These are phyloP conservation scores for Lipomyces yamadae DNA, from an alignment of 805 yeast species.

Conservation along the genomic window DNA sequence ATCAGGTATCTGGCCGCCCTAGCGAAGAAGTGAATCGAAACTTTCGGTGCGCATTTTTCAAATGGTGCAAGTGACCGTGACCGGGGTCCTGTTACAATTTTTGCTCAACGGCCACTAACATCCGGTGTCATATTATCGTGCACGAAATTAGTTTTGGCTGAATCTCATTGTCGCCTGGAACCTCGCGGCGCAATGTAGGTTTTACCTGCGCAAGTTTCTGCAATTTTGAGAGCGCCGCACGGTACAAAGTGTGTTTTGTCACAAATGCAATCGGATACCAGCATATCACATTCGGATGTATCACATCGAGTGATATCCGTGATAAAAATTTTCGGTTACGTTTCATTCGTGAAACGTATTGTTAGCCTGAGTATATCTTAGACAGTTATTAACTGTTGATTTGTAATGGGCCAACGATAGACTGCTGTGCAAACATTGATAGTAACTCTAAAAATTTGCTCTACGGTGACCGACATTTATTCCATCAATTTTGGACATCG, in stretches of 20 bases:
- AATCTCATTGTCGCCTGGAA: not conserved
- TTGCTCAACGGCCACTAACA: not conserved
- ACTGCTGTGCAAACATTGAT: too few relatives aligned
- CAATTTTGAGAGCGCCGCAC: too few relatives aligned
- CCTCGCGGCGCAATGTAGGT: not conserved
- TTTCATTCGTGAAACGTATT: not conserved
- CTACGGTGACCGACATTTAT: too few relatives aligned
- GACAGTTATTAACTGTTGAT: not conserved
- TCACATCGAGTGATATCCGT: not conserved
- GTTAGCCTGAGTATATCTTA: not conserved
- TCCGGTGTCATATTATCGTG: too few relatives aligned
- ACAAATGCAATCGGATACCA: not conserved
- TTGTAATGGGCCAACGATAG: not conserved
- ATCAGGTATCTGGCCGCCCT: constrained; percentile 22
- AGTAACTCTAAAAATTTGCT: too few relatives aligned
- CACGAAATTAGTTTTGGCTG: not conserved
- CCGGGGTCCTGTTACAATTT: constrained; percentile 6
- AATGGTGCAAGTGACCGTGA: constrained; percentile 42
- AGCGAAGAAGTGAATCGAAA: constrained; percentile 25
- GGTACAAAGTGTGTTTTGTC: not conserved
- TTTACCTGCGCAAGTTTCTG: too few relatives aligned
- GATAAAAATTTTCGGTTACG: not conserved
- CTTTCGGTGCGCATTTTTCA: constrained; percentile 45
- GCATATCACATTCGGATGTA: constrained; percentile 13
- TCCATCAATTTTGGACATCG: not conserved